Percentiles rank a stretch among this genome's conserved stretches.
phyloP scores from a whole-genome alignment of 139 green algal species.

The Coelastrella sp. region DNA sequence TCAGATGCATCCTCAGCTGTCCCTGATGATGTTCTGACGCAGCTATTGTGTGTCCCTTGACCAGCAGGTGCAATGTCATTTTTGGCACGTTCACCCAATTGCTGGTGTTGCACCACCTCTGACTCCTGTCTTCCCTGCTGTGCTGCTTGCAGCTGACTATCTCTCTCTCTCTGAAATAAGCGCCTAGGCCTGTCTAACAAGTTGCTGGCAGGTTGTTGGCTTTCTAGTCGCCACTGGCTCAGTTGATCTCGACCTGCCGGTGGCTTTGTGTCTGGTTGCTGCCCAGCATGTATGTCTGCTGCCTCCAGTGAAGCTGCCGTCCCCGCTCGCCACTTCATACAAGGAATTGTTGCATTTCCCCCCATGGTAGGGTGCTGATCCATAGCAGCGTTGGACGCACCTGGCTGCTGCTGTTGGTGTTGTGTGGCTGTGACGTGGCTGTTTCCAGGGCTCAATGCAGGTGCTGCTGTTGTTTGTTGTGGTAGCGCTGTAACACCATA shows the following conservation, averaged over 20 bases:
- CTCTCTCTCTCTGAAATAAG: not conserved
- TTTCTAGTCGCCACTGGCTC: too few relatives aligned
- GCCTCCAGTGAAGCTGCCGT: too few relatives aligned
- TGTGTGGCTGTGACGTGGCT: not conserved
- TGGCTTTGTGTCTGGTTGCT: too few relatives aligned
- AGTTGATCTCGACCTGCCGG: too few relatives aligned
- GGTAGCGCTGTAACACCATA: conserved; percentile 33
- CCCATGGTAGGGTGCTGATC: not conserved
- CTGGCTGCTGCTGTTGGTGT: not conserved
- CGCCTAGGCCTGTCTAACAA: not conserved
- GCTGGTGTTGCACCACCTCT: not conserved
- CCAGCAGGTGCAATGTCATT: too few relatives aligned
- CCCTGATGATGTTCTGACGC: not conserved
- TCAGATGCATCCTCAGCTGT: not conserved
- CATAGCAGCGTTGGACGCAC: too few relatives aligned
- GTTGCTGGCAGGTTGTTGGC: too few relatives aligned
- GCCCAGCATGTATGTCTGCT: too few relatives aligned
- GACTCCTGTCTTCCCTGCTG: not conserved
- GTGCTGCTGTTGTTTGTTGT: not conserved
- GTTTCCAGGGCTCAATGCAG: not conserved
- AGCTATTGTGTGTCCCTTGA: not conserved
- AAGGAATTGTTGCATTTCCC: not conserved
- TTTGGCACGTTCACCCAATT: not conserved
- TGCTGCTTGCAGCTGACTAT: not conserved
- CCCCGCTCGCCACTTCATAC: too few relatives aligned